Conservation (phyloP, 2,329 filamentous ascomycete genomes). For the Pleoardoris graminearum region DNA sequence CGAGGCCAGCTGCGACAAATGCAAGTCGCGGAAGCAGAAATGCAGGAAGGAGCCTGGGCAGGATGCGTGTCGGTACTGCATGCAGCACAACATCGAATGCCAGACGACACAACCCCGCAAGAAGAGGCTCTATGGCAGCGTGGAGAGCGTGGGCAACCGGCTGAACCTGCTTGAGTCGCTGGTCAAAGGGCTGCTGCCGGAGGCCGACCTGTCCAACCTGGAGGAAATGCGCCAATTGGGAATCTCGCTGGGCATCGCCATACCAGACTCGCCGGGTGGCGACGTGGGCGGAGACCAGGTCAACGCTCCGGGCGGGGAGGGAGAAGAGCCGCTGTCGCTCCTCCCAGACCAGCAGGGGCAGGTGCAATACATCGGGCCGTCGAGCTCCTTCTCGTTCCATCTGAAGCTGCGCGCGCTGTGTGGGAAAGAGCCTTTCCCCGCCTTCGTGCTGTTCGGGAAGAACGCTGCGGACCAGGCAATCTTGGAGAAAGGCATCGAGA, state of each 20-base stretch:
- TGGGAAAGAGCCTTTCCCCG: conserved; percentile 35
- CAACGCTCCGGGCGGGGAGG: conserved; percentile 21
- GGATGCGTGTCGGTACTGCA: conserved; percentile 49
- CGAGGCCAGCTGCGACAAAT: conserved; percentile 53
- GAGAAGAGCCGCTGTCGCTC: conserved; percentile 41
- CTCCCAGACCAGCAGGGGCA: conserved; percentile 51
- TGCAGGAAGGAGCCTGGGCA: conserved; percentile 47
- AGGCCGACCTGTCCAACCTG: conserved; percentile 48
- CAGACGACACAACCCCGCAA: conserved; percentile 51
- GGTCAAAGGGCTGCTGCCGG: conserved; percentile 50
- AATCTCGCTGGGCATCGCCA: conserved; percentile 45
- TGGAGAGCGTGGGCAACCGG: conserved; percentile 48
- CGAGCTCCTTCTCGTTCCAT: conserved; percentile 50
- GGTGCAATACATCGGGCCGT: conserved; percentile 51
- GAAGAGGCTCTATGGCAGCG: conserved; percentile 50
- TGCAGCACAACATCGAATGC: conserved; percentile 48
- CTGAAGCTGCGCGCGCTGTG: conserved; percentile 47
- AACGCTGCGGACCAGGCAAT: conserved; percentile 43
- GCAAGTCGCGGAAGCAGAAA: conserved; percentile 54
- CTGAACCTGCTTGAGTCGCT: conserved; percentile 50
- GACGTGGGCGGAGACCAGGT: conserved; percentile 21
- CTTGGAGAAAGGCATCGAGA: conserved; percentile 24
- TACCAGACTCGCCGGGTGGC: conserved; percentile 35
- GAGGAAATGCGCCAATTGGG: conserved; percentile 49
- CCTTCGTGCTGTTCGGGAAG: conserved; percentile 48